Percentiles rank a stretch among this genome's conserved stretches.
Evolutionary conservation across 176 grass and related monocot genomes (phyloP).

Genomic region (Cymbopogon citratus): DNA sequence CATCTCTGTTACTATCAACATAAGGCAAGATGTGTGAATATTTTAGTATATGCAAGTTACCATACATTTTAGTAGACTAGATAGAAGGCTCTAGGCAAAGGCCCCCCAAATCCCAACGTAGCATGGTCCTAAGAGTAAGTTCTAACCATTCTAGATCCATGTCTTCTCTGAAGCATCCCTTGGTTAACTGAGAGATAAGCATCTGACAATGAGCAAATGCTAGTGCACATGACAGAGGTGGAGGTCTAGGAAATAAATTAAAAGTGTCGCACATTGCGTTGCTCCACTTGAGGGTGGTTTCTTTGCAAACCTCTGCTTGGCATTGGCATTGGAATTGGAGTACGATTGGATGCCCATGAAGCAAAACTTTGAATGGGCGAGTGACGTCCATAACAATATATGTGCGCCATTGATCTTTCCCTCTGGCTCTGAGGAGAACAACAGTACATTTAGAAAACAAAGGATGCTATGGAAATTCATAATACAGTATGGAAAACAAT

Average conservation of each 20-base stretch:
- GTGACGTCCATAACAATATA: conserved; percentile 40
- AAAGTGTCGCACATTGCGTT: conserved; percentile 48
- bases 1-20: neutral
- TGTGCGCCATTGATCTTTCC: conserved; percentile 53
- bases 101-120: neutral
- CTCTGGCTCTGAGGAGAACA: conserved; percentile 53
- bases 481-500: neutral
- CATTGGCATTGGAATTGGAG: conserved; percentile 29
- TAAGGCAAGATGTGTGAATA: conserved; percentile 2
- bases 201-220: conserved; percentile 44
- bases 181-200: conserved; percentile 58
- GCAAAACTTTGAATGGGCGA: conserved; percentile 32
- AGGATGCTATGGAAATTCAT: conserved; percentile 13
- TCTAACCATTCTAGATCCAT: conserved; percentile 77
- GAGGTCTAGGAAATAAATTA: conserved; percentile 12
- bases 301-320: conserved; percentile 31
- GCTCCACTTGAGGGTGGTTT: conserved; percentile 44
- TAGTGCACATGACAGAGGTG: conserved; percentile 6
- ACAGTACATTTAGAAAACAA: neutral
- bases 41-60: neutral
- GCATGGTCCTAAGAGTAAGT: neutral
- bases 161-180: conserved; percentile 39
- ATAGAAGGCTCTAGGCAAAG: conserved; percentile 1
- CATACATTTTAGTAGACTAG: neutral
- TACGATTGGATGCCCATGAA: conserved; percentile 18